Base-by-base conservation (phyloP, 495 filamentous ascomycete genomes). In the Penicillium roqueforti region DNA sequence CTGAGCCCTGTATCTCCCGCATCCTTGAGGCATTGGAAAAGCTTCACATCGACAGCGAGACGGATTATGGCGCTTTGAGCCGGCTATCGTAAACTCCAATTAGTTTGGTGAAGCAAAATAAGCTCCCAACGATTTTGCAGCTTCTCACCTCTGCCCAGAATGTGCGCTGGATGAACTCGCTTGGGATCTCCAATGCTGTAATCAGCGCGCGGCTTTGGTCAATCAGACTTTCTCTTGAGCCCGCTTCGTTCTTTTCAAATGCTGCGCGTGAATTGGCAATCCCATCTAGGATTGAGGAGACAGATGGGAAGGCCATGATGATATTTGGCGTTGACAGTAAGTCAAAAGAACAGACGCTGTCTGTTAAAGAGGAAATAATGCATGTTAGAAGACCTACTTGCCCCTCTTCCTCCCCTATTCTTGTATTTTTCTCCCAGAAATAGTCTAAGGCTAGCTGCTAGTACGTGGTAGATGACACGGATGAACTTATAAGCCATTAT, bases 121-220 rank as follows among this genome's bases (percentile, higher is more conserved):
- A 18, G 26, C 4, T 9, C n/a, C n/a, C 22, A 26, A 22, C n/a
- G 0, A 22, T 10, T 3, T 9, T 48, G 25, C 23, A 16, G 9
- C 22, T 20, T 36, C 59, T 61, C 29, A 72, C 71, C 56, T 74
- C 71, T n/a, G 71, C 71, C 70, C 70, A 74, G 49, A 69, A 70
- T 16, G 60, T 73, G 25, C 70, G 69, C 52, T 69, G 68, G 4
- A 73, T 49, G 22, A 68, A 67, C 38, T 72, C 70, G 43, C 67
- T 72, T 0, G 70, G 69, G 11, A 72, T 62, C 34, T 73, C 67
- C 6, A 72, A 38, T 9, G 62, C 58, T 0, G 67, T 50, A 39
- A 67, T 55, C 9, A 72, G 53, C 22, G 69, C 63, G 16, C 67
- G 62, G 4, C 70, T 62, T 34, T 66, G 61, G 22, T 68, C 68